A percentile compares a stretch with the other conserved stretches of the same genome.
These are phyloP conservation scores for Triticum urartu DNA, from an alignment of 176 grass and related monocot genomes.

Conservation along the genomic window DNA sequence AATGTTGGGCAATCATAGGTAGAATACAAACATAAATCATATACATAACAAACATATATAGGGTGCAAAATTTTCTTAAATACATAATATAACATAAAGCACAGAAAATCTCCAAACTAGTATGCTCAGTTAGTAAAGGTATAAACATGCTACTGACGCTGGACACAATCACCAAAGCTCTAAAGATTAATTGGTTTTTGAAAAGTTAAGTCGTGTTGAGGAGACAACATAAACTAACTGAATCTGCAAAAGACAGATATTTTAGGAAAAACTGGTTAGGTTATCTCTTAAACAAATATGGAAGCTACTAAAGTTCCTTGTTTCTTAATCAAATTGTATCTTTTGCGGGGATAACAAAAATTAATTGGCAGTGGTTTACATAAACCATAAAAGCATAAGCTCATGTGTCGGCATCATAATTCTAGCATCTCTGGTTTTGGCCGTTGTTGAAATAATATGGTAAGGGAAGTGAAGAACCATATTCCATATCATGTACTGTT, in stretches of 20 bases:
- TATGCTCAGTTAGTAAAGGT: neutral
- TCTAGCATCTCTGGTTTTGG: conserved; percentile 31
- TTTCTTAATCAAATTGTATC: conserved; percentile 18
- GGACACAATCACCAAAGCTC: neutral
- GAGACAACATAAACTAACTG: conserved; percentile 36
- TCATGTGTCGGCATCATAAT: conserved; percentile 17
- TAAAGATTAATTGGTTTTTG: neutral
- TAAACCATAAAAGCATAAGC: neutral
- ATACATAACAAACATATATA: neutral
- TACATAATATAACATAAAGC: neutral
- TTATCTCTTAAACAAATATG: conserved; percentile 4
- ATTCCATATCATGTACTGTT: conserved; percentile 25
- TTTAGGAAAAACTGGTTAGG: neutral
- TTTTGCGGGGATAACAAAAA: conserved; percentile 6
- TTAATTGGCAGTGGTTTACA: conserved; percentile 4
- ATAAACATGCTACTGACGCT: neutral
- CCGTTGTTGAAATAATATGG: conserved; percentile 21
- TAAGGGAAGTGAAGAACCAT: conserved; percentile 37
- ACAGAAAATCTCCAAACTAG: neutral
- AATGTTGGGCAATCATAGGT: neutral
- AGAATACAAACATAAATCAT: neutral
- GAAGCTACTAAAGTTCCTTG: conserved; percentile 19
- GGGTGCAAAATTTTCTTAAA: neutral
- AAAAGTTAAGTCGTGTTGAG: conserved; percentile 11
- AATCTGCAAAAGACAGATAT: conserved; percentile 37